Conservation (phyloP, 108 stramenopile species). For the Fistulifera solaris region DNA sequence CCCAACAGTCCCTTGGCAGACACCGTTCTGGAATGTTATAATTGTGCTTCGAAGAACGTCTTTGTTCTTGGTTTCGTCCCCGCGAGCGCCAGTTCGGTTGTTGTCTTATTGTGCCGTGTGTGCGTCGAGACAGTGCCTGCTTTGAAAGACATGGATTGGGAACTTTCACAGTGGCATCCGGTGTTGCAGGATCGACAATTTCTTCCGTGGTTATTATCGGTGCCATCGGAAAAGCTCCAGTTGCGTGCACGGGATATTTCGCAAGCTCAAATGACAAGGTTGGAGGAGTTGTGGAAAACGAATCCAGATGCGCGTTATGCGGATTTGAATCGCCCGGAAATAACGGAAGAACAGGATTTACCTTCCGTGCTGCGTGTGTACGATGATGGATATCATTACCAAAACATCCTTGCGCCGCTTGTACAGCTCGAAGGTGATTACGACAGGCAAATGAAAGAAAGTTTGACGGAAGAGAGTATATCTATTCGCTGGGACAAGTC, state of each 20-base stretch:
- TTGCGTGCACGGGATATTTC: conserved; percentile 77
- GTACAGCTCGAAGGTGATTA: conserved; percentile 98
- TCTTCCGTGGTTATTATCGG: conserved; percentile 84
- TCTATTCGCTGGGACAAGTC: conserved; percentile 89
- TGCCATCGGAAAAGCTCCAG: conserved; percentile 71
- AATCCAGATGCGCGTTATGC: conserved; percentile 81
- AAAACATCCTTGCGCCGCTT: conserved; percentile 93
- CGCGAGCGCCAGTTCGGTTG: conserved; percentile 66
- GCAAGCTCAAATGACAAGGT: conserved; percentile 80
- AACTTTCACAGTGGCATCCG: conserved; percentile 91
- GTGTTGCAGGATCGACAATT: conserved; percentile 92
- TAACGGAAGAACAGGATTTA: conserved; percentile 79
- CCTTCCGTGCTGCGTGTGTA: conserved; percentile 79
- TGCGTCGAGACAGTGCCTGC: conserved; percentile 90
- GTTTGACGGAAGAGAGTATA: conserved; percentile 80
- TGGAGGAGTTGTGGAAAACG: conserved; percentile 94
- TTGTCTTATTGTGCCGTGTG: conserved; percentile 93
- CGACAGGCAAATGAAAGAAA: conserved; percentile 91
- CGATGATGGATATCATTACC: conserved; percentile 98
- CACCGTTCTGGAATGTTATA: conserved; percentile 96
- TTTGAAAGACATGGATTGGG: conserved; percentile 98
- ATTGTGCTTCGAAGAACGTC: conserved; percentile 91
- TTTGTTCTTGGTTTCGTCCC: conserved; percentile 98
- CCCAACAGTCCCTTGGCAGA: conserved; percentile 90
- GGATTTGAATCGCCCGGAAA: conserved; percentile 83